phyloP scores from a whole-genome alignment of 768 basidiomycete genomes.

The Asterophora parasitica region DNA sequence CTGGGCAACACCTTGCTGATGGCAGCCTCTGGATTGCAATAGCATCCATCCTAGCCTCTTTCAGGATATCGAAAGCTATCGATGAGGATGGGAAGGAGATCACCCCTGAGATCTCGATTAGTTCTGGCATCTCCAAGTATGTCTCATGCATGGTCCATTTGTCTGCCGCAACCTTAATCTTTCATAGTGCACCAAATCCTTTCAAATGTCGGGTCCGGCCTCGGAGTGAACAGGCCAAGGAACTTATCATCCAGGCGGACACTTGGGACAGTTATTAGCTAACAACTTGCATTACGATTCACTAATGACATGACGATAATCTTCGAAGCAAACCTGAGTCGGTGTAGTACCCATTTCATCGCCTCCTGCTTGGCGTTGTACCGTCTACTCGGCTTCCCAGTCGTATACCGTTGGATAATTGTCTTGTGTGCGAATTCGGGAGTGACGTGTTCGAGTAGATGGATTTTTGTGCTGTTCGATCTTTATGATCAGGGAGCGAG shows the following conservation, averaged over 20 bases:
- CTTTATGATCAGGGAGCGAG: too few species aligned
- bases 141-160: too few species aligned
- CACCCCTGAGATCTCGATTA: constrained; percentile 30
- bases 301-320: background rate
- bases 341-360: too few species aligned
- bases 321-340: too few species aligned
- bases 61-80: constrained; percentile 32
- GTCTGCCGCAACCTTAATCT: background rate
- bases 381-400: too few species aligned
- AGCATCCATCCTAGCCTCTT: constrained; percentile 20
- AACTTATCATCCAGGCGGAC: constrained; percentile 4
- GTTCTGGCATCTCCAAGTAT: constrained; percentile 25
- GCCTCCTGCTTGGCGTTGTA: too few species aligned
- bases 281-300: background rate
- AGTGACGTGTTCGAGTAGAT: too few species aligned
- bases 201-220: constrained; percentile 12
- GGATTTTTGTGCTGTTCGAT: too few species aligned
- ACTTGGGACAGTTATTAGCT: background rate
- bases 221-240: constrained; percentile 4
- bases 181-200: constrained; percentile 4
- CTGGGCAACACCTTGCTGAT: constrained; percentile 41
- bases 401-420: too few species aligned
- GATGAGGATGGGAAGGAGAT: constrained; percentile 31
- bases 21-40: constrained; percentile 28
- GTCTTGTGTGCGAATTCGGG: too few species aligned